A percentile compares a stretch with the other conserved stretches of the same genome.
Conservation (phyloP, 805 yeast genomes). For the Wickerhamiella lipophila region DNA sequence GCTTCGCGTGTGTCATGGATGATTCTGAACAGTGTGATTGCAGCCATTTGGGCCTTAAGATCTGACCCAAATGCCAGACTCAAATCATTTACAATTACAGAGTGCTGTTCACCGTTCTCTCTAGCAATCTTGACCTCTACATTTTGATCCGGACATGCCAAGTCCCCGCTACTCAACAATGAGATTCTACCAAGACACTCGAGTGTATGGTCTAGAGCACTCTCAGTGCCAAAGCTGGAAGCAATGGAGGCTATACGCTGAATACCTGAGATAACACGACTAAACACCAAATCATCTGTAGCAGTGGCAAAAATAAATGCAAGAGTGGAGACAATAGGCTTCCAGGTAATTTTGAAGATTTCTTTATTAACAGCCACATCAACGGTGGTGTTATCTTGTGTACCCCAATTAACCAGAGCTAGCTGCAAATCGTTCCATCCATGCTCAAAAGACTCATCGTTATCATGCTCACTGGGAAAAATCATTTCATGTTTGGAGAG, state of each 20-base stretch:
- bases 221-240: constrained; percentile 42
- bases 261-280: constrained; percentile 74
- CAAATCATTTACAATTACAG: constrained; percentile 63
- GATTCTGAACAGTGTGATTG: constrained; percentile 56
- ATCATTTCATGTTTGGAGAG: constrained; percentile 80
- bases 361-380: constrained; percentile 49
- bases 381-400: constrained; percentile 15
- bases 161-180: constrained; percentile 40
- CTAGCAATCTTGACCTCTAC: constrained; percentile 29
- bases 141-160: constrained; percentile 23
- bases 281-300: constrained; percentile 75
- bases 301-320: constrained; percentile 76
- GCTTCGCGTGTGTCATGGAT: constrained; percentile 48
- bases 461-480: constrained; percentile 96
- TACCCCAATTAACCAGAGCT: constrained; percentile 18
- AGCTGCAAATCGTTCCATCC: constrained; percentile 32
- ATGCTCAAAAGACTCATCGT: constrained; percentile 84
- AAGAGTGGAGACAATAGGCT: constrained; percentile 55
- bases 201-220: constrained; percentile 54
- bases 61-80: constrained; percentile 80
- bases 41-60: constrained; percentile 80
- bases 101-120: constrained; percentile 38
- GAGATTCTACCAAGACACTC: constrained; percentile 56
- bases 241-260: constrained; percentile 79
- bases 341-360: constrained; percentile 52